These are phyloP conservation scores for Hordeum vulgare DNA, from an alignment of 176 grass and related monocot species.

Conservation along the genomic window MorexV3_pseudomolecules_assembly NC_058519.1:57900825-57901324, in stretches of 20 bases:
- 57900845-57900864: constrained; percentile 69
- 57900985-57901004: constrained; percentile 78
- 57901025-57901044: constrained; percentile 57
- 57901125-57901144: background rate
- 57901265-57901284: background rate
- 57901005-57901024: constrained; percentile 46
- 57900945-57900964: constrained; percentile 64
- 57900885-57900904: constrained; percentile 48
- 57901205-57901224: constrained; percentile 26
- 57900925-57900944: constrained; percentile 60
- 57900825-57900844: constrained; percentile 49
- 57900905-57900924: constrained; percentile 53
- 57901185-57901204: background rate
- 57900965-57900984: constrained; percentile 33
- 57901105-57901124: constrained; percentile 30
- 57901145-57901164: constrained; percentile 9
- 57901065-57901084: constrained; percentile 11
- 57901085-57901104: constrained; percentile 8
- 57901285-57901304: background rate
- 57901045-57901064: constrained; percentile 1
- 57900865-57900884: constrained; percentile 72
- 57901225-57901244: constrained; percentile 29
- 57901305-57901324: constrained; percentile 3
- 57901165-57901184: constrained; percentile 12
- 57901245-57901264: background rate